Evolutionary conservation across 495 filamentous ascomycete genomes (phyloP), one percentile per base, ranked within the genome.

Genomic region (Thozetella sp.): DNA sequence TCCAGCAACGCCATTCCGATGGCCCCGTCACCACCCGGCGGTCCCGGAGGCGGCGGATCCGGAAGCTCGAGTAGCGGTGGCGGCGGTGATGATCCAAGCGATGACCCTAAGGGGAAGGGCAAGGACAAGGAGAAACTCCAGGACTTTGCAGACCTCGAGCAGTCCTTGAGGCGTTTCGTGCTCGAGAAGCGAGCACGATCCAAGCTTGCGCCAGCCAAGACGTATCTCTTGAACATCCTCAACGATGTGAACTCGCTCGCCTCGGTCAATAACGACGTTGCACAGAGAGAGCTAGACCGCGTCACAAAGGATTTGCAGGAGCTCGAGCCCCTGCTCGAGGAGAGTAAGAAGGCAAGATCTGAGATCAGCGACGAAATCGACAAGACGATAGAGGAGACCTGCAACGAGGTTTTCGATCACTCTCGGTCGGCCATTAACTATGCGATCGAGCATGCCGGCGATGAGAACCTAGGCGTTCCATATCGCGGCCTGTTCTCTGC

Each of bases 171-270:
- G 53, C 88, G 93, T 54, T 99, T 99, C 67, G 95, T 99, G 30
- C 87, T 99, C 51, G 95, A 98, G 67, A 97, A 97, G 77, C 87
- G 95, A 51, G 93, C 95, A 25, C 86, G 92, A 17, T 97, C 94
- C 13, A 99, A 99, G 75, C 84, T 99, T 63, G 95, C 95, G 15
- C 95, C 95, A 22, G 95, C 95, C 1, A 93, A 91, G 73, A 97
- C 93, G 3, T 99, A 98, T 66, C 87, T 99, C n/a, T 80, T 93
- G 63, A 98, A 99, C 69, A 84, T 98, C 43, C 82, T 99, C 46
- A 86, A 89, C 52, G 95, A 98, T 69, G 73, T 99, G 19, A 83
- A 91, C 60, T 85, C 85, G 10, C 79, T 99, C 40, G 94, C 94
- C 2, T 85, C 84, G 0, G 92, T 97, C 66, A 99, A 99, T 73